These are phyloP conservation scores for Monilinia fructigena DNA, from an alignment of 2,329 filamentous ascomycete species.

Conservation along the genomic window DNA sequence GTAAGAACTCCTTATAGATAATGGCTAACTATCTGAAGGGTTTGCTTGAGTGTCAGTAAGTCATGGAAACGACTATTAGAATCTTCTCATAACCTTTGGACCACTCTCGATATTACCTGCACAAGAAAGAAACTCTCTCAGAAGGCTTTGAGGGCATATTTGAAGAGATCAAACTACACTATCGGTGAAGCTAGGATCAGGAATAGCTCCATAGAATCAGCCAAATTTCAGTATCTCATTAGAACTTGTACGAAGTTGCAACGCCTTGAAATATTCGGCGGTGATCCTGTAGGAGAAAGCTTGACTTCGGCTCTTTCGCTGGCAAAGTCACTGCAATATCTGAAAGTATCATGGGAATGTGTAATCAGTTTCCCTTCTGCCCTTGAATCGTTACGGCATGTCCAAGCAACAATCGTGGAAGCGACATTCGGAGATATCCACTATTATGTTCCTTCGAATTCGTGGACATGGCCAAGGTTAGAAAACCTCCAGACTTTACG, in stretches of 20 bases:
- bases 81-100: conserved; percentile 38
- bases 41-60: conserved; percentile 38
- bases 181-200: conserved; percentile 34
- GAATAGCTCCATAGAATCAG: conserved; percentile 27
- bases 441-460: conserved; percentile 15
- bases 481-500: conserved; percentile 28
- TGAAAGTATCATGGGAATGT: conserved; percentile 28
- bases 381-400: conserved; percentile 26
- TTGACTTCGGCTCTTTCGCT: conserved; percentile 30
- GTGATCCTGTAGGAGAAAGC: conserved; percentile 33
- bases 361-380: conserved; percentile 28
- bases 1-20: neutral
- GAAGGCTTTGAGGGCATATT: conserved; percentile 33
- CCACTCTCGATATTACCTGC: conserved; percentile 35
- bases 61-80: conserved; percentile 39
- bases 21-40: conserved; percentile 29
- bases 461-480: conserved; percentile 21
- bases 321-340: conserved; percentile 29
- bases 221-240: conserved; percentile 32
- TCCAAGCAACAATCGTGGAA: conserved; percentile 29
- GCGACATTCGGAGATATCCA: conserved; percentile 26
- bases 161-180: conserved; percentile 37
- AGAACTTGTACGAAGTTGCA: conserved; percentile 34
- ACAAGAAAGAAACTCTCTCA: conserved; percentile 27
- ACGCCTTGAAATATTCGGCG: conserved; percentile 32